phyloP scores from a whole-genome alignment of 129 eudicot species.

The Lactuca sativa region DNA sequence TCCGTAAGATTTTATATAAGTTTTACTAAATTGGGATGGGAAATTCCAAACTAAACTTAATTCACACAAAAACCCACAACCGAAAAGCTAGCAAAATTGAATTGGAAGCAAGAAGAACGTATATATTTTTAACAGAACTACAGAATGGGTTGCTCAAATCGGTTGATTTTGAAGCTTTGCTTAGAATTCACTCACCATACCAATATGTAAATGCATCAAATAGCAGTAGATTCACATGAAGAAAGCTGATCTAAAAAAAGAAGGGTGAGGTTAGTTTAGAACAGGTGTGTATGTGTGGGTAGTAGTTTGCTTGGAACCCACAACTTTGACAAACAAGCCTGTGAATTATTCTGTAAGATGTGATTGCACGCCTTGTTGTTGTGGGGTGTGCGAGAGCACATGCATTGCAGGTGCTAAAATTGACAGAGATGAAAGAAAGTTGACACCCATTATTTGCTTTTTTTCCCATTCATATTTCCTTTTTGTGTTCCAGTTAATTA shows the following conservation, averaged over 20 bases:
- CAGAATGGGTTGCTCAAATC: slow-evolving; percentile 9
- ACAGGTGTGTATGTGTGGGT: slow-evolving; percentile 14
- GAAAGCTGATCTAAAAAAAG: slow-evolving; percentile 19
- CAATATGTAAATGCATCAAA: slow-evolving; percentile 20
- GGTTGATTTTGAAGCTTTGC: slow-evolving; percentile 43
- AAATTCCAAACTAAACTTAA: slow-evolving; percentile 19
- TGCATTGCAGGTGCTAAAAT: slow-evolving; percentile 27
- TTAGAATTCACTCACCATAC: slow-evolving; percentile 48
- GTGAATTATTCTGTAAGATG: slow-evolving; percentile 32
- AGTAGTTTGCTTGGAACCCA: slow-evolving; percentile 25
- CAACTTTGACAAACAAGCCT: slow-evolving; percentile 18
- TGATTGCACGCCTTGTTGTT: slow-evolving; percentile 41
- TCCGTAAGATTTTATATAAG: slow-evolving; percentile 9
- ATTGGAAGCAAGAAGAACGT: slow-evolving; percentile 24
- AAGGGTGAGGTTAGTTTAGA: slow-evolving; percentile 22
- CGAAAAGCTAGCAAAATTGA: slow-evolving; percentile 8
- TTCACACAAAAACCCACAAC: slow-evolving; percentile 22
- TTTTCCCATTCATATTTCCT: slow-evolving; percentile 10
- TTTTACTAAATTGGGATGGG: not conserved
- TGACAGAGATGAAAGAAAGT: slow-evolving; percentile 32
- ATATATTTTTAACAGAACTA: not conserved
- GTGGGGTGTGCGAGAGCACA: slow-evolving; percentile 34
- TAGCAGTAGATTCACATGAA: not conserved
- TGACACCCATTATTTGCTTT: slow-evolving; percentile 27
- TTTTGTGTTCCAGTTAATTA: not conserved